phyloP scores from a whole-genome alignment of 768 basidiomycete genomes.

The Psilocybe tampanensis region DNA sequence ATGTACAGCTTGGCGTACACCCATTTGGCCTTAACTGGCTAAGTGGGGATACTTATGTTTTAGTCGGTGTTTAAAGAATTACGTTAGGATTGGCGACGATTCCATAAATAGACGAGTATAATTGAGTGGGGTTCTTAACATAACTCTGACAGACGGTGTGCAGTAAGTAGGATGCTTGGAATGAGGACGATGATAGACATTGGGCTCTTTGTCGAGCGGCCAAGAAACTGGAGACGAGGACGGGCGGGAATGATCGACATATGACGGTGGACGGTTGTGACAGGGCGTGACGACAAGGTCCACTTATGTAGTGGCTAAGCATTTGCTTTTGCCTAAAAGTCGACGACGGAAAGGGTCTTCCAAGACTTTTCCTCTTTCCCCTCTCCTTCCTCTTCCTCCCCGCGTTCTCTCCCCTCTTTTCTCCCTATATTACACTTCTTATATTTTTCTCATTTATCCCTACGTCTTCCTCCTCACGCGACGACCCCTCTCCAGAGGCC shows the following conservation, averaged over 20 bases:
- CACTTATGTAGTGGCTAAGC: neutral
- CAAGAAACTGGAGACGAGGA: neutral
- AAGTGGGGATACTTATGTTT: neutral
- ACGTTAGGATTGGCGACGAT: neutral
- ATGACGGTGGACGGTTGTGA: conserved; percentile 14
- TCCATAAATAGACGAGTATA: neutral
- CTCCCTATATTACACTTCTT: conserved; percentile 1
- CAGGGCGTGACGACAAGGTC: conserved; percentile 12
- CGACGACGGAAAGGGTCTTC: neutral
- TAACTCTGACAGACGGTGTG: neutral
- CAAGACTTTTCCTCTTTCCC: conserved; percentile 8
- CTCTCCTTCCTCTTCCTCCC: conserved; percentile 7
- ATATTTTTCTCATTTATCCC: neutral
- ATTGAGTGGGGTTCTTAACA: conserved; percentile 3
- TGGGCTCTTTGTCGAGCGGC: neutral
- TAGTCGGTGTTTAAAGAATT: neutral
- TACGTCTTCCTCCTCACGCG: conserved; percentile 6
- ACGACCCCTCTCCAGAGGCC: neutral
- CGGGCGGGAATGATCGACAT: conserved; percentile 9
- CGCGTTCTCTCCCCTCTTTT: conserved; percentile 3
- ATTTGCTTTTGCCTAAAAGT: neutral
- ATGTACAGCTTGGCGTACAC: neutral
- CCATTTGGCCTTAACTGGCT: neutral
- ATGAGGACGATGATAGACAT: neutral
- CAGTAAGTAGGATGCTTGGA: neutral